Percentiles rank a stretch among this genome's conserved stretches.
phyloP scores from a whole-genome alignment of 768 basidiomycete species.

The Trametes villosa region DNA sequence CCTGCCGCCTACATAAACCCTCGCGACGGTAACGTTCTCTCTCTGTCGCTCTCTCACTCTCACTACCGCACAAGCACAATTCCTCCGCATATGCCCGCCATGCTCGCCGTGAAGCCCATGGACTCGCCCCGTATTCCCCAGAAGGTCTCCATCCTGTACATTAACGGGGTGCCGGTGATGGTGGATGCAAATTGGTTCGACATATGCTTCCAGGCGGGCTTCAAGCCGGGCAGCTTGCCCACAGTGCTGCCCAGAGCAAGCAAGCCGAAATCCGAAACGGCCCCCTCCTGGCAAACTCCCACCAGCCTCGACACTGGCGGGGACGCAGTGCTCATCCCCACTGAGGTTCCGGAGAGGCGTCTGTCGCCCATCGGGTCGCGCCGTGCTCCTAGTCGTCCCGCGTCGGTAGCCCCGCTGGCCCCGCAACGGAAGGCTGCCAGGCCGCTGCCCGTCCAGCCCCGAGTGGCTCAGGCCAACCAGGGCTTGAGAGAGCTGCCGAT shows the following conservation, averaged over 20 bases:
- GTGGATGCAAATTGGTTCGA: too few relatives aligned
- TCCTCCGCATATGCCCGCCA: not conserved
- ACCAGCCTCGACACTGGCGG: not conserved
- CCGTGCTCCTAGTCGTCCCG: too few relatives aligned
- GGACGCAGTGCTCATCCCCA: not conserved
- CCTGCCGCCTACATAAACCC: slow-evolving; percentile 1
- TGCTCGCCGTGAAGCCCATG: slow-evolving; percentile 3
- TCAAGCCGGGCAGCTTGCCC: too few relatives aligned
- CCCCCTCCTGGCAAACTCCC: not conserved
- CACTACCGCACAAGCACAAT: not conserved
- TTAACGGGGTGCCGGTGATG: too few relatives aligned
- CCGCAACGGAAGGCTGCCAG: too few relatives aligned
- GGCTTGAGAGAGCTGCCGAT: too few relatives aligned
- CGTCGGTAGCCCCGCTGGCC: too few relatives aligned
- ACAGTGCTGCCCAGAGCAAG: not conserved
- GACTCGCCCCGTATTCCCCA: not conserved
- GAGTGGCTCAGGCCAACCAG: too few relatives aligned
- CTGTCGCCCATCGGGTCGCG: slow-evolving; percentile 7
- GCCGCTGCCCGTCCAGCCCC: too few relatives aligned
- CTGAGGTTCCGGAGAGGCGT: not conserved
- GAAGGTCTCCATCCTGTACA: too few relatives aligned
- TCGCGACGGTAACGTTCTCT: not conserved
- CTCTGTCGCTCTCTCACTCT: not conserved
- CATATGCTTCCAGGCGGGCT: too few relatives aligned
- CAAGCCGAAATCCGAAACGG: not conserved